Base-by-base conservation (phyloP, 257 asterid genomes). In the Vinca minor region DNA sequence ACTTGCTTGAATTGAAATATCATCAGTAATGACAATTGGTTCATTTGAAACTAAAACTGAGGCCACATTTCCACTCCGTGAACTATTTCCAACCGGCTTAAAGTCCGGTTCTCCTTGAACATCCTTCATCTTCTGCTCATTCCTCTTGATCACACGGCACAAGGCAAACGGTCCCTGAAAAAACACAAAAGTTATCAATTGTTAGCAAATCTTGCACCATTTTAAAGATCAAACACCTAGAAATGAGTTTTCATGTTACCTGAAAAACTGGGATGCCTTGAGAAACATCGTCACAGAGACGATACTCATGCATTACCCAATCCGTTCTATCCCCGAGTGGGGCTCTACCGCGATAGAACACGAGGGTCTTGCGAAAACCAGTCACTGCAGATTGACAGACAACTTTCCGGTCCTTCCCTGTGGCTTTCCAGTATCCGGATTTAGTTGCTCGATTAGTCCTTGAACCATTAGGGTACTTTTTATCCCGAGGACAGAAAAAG, bases 391-490 rank as follows among this genome's bases (percentile, higher is more conserved):
- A 65, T 45, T 75, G 76, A 63, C 86, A 78, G 11, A 70, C 77
- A 8, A 81, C 62, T 64, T 74, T 78, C 60, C 77, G 46, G 69
- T 81, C 86, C 65, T 78, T 81, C 56, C 86, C 86, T 4, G 86
- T 81, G 29, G 86, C 86, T 50, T 81, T 78, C 86, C 86, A 81
- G 79, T 81, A 81, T 44, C 86, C 86, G 7, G 79, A 73, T 72
- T 64, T 75, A 25, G 86, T 81, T 54, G 86, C 83, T 61, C 86
- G 74, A 26, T 81, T 81, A 5, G 83, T 81, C 32, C 86, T 60
- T 7, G 81, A 81, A 29, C 86, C 83, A 56, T 81, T 81, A 1
- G 86, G 86, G 57, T 81, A 81, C 69, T 81, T 81, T 67, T 73
- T 81, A 71, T 81, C 86, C 20, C 86, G 72, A 17, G 71, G 69